Conservation (phyloP, 768 basidiomycete species). For the Suillus lakei region DNA sequence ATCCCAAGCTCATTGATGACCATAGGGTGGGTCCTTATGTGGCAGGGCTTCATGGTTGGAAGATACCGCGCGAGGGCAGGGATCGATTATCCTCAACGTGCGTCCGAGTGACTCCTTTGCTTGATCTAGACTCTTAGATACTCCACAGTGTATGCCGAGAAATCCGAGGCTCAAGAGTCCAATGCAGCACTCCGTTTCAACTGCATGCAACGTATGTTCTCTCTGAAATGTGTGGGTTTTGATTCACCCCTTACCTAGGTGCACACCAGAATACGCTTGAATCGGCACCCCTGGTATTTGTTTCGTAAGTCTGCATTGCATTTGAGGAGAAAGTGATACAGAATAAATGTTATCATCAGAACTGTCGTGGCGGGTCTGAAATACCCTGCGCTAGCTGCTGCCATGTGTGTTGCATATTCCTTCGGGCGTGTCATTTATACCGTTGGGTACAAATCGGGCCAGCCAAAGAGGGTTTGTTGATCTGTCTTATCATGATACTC, state of each 20-base stretch:
- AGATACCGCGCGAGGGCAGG: constrained; percentile 54
- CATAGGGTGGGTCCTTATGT: constrained; percentile 52
- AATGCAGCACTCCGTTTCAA: constrained; percentile 64
- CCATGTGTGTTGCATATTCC: constrained; percentile 45
- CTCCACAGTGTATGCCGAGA: constrained; percentile 74
- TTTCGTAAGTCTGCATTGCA: constrained; percentile 42
- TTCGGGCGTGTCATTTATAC: constrained; percentile 51
- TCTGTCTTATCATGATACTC: neutral
- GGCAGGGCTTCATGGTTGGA: constrained; percentile 51
- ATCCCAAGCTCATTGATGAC: constrained; percentile 60
- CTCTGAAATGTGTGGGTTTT: neutral
- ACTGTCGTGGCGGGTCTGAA: constrained; percentile 47
- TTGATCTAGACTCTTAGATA: neutral
- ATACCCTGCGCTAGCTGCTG: constrained; percentile 47
- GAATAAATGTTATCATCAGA: constrained; percentile 26
- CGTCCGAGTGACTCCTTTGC: constrained; percentile 20
- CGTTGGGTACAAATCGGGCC: constrained; percentile 48
- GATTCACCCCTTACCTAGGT: constrained; percentile 41
- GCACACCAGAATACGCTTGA: constrained; percentile 68
- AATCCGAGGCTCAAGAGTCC: constrained; percentile 56
- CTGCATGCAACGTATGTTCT: constrained; percentile 67
- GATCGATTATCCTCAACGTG: constrained; percentile 72
- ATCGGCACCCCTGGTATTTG: constrained; percentile 46
- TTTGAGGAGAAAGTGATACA: neutral
- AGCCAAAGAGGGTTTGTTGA: constrained; percentile 43